Percentiles rank a stretch among this genome's conserved stretches.
Evolutionary conservation across 768 basidiomycete genomes (phyloP).

Genomic region (Hericium coralloides): DNA sequence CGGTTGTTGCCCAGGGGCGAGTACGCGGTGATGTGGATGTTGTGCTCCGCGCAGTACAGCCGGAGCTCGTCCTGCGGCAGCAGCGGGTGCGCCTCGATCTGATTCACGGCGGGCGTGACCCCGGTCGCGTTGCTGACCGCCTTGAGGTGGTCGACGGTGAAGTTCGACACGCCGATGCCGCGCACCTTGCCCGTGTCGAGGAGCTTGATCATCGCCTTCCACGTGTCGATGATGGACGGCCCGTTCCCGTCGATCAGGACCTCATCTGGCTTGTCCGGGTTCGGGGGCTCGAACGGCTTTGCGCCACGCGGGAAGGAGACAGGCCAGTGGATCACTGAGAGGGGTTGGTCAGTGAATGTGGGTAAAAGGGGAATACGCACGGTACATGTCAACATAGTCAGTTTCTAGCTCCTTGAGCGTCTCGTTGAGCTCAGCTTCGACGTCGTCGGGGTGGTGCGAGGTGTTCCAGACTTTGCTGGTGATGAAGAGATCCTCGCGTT

Average conservation of each 20-base stretch:
- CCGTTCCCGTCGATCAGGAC: slow-evolving; percentile 47
- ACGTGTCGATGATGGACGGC: slow-evolving; percentile 60
- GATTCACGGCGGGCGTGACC: slow-evolving; percentile 69
- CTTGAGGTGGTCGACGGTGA: slow-evolving; percentile 54
- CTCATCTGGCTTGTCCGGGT: slow-evolving; percentile 36
- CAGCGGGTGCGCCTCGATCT: slow-evolving; percentile 78
- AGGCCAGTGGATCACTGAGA: slow-evolving; percentile 72
- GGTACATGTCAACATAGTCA: slow-evolving; percentile 76
- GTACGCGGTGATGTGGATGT: slow-evolving; percentile 64
- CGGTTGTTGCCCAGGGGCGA: slow-evolving; percentile 76
- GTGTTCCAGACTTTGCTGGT: slow-evolving; percentile 82
- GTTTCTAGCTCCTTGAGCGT: slow-evolving; percentile 65
- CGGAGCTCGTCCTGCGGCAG: slow-evolving; percentile 69
- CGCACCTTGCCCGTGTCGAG: slow-evolving; percentile 62
- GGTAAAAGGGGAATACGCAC: slow-evolving; percentile 29
- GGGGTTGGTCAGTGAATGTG: neutral
- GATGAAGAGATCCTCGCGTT: slow-evolving; percentile 74
- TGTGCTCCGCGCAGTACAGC: slow-evolving; percentile 57
- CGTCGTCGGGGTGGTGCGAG: slow-evolving; percentile 53
- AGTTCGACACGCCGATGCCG: slow-evolving; percentile 79
- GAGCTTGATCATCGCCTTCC: slow-evolving; percentile 71
- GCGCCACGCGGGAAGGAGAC: slow-evolving; percentile 51
- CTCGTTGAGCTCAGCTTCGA: slow-evolving; percentile 68
- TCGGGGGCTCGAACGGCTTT: slow-evolving; percentile 40
- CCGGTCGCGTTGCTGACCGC: slow-evolving; percentile 62